Conservation (phyloP, 768 basidiomycete species). For the Arthromyces matolae region DNA sequence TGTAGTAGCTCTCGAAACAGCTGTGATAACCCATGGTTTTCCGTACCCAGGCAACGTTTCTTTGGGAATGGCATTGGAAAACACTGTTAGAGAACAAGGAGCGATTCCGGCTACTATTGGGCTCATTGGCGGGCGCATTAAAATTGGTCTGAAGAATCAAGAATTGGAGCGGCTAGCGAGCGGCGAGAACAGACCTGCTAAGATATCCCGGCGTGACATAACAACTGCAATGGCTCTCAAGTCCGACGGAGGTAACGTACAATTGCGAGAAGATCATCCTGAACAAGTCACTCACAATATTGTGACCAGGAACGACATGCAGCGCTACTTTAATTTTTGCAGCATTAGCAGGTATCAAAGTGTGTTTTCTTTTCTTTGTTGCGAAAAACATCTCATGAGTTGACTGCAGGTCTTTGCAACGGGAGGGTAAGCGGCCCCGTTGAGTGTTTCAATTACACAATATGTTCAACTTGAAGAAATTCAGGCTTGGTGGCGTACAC, state of each 20-base stretch:
- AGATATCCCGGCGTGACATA: conserved; percentile 80
- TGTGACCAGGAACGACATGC: conserved; percentile 55
- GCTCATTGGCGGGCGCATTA: conserved; percentile 76
- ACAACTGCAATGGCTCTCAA: conserved; percentile 65
- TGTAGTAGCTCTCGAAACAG: conserved; percentile 88
- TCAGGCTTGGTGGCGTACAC: conserved; percentile 79
- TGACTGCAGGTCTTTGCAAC: conserved; percentile 91
- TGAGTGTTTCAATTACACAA: too few relatives aligned
- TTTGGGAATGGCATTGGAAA: conserved; percentile 68
- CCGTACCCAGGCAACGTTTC: conserved; percentile 75
- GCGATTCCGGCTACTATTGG: conserved; percentile 92
- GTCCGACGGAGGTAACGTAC: conserved; percentile 64
- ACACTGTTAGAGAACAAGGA: conserved; percentile 67
- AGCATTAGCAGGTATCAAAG: conserved; percentile 83
- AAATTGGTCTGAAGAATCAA: conserved; percentile 68
- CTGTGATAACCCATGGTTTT: conserved; percentile 91
- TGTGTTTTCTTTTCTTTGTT: conserved; percentile 45
- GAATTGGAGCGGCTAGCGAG: conserved; percentile 72
- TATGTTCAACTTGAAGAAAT: too few relatives aligned
- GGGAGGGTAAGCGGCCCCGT: conserved; percentile 90
- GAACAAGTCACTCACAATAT: neutral
- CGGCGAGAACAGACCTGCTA: conserved; percentile 42
- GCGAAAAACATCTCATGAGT: too few relatives aligned
- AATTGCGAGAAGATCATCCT: neutral
- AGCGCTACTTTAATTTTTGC: conserved; percentile 73